phyloP scores from a whole-genome alignment of 768 basidiomycete species.

The Pholiota molesta region DNA sequence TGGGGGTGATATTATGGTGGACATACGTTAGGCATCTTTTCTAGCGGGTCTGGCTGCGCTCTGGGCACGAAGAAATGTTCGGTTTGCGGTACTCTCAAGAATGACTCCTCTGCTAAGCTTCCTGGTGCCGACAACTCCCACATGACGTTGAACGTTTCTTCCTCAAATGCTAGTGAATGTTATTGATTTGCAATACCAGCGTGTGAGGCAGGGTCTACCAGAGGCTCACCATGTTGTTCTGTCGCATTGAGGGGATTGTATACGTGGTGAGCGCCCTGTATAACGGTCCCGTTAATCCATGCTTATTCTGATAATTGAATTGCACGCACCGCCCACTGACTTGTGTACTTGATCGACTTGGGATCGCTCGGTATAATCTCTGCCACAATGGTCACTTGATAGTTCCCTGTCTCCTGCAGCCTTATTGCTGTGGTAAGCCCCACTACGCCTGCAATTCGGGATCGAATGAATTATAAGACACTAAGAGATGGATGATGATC shows the following conservation, averaged over 20 bases:
- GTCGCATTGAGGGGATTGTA: slow-evolving; percentile 54
- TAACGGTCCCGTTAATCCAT: background rate
- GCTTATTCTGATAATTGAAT: background rate
- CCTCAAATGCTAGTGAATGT: slow-evolving; percentile 56
- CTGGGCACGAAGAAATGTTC: slow-evolving; percentile 55
- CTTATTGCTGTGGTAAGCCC: slow-evolving; percentile 77
- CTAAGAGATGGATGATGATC: background rate
- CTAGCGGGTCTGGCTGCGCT: slow-evolving; percentile 43
- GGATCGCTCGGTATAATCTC: slow-evolving; percentile 74
- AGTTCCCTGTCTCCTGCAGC: slow-evolving; percentile 63
- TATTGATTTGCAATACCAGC: background rate
- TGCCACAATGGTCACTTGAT: slow-evolving; percentile 70
- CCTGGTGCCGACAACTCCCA: slow-evolving; percentile 72
- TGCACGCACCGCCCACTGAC: slow-evolving; percentile 75
- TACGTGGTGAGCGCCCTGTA: slow-evolving; percentile 81
- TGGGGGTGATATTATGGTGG: too few species aligned
- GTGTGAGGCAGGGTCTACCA: background rate
- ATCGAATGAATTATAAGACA: slow-evolving; percentile 4
- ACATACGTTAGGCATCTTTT: slow-evolving; percentile 59
- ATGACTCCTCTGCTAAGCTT: slow-evolving; percentile 56
- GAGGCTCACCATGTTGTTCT: slow-evolving; percentile 53
- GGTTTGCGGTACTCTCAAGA: slow-evolving; percentile 64
- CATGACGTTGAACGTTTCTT: slow-evolving; percentile 74
- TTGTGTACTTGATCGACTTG: slow-evolving; percentile 76
- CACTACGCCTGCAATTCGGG: slow-evolving; percentile 58